phyloP scores from a whole-genome alignment of 441 rosid genomes.

The Pelargonium australe region DNA sequence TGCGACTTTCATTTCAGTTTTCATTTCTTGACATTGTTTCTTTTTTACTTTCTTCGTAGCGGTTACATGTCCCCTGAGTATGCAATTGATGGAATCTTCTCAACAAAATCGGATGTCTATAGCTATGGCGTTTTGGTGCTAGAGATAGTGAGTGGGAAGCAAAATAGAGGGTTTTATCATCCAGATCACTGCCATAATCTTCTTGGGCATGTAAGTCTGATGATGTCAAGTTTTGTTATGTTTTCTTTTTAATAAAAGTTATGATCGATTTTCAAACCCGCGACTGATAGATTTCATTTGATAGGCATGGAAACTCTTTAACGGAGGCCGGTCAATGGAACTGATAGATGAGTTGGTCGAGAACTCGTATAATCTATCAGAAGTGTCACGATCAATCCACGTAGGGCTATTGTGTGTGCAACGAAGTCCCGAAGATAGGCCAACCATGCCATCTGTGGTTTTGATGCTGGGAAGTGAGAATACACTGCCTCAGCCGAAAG shows the following conservation, averaged over 20 bases:
- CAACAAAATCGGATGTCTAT: conserved; percentile 19
- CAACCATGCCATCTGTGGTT: conserved; percentile 3
- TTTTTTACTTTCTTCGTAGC: background rate
- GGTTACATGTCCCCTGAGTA: conserved; percentile 30
- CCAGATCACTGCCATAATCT: conserved; percentile 17
- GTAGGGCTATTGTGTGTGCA: background rate
- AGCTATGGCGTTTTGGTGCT: conserved; percentile 21
- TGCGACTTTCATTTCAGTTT: background rate
- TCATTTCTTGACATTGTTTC: background rate
- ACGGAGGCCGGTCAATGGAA: conserved; percentile 7
- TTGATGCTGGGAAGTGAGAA: background rate
- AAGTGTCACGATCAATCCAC: conserved; percentile 11
- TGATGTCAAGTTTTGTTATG: background rate
- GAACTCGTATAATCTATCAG: background rate
- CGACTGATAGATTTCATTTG: background rate
- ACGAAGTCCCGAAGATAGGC: conserved; percentile 12
- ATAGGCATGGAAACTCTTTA: conserved; percentile 40
- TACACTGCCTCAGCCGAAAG: background rate
- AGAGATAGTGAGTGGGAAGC: conserved; percentile 24
- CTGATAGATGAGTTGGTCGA: background rate
- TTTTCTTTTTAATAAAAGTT: background rate
- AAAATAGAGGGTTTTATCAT: conserved; percentile 23
- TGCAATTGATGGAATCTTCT: conserved; percentile 18
- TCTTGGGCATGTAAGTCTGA: conserved; percentile 27
- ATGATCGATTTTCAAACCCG: background rate